These are phyloP conservation scores for Rhypophila decipiens DNA, from an alignment of 495 filamentous ascomycete species.

Conservation along the genomic window DNA sequence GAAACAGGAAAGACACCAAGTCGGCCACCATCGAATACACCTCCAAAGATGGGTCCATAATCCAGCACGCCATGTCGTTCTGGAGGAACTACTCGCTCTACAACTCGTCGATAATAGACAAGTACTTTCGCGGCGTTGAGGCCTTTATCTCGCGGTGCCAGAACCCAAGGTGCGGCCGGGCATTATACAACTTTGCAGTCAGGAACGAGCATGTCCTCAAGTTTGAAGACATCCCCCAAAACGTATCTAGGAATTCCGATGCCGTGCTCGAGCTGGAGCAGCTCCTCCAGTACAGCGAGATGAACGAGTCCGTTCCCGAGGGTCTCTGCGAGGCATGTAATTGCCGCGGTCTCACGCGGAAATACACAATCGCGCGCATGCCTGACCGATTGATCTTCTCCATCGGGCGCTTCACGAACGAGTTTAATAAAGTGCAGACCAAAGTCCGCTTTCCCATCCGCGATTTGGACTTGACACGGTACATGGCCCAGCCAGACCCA, in stretches of 20 bases:
- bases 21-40: slow-evolving; percentile 11
- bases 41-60: slow-evolving; percentile 14
- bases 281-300: slow-evolving; percentile 14
- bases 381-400: slow-evolving; percentile 28
- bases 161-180: slow-evolving; percentile 15
- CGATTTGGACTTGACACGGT: slow-evolving; percentile 30
- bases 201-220: slow-evolving; percentile 18
- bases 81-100: slow-evolving; percentile 21
- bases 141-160: slow-evolving; percentile 21
- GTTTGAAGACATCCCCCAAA: slow-evolving; percentile 2
- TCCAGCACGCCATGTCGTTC: slow-evolving; percentile 18
- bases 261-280: slow-evolving; percentile 13
- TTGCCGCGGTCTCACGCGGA: slow-evolving; percentile 22
- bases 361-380: slow-evolving; percentile 23
- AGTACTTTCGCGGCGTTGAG: slow-evolving; percentile 32
- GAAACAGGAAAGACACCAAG: slow-evolving; percentile 18
- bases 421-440: slow-evolving; percentile 17
- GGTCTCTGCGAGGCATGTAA: slow-evolving; percentile 24
- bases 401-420: slow-evolving; percentile 21
- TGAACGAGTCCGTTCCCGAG: slow-evolving; percentile 9
- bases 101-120: slow-evolving; percentile 26
- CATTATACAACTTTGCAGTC: slow-evolving; percentile 16
- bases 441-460: slow-evolving; percentile 29
- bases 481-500: slow-evolving; percentile 17
- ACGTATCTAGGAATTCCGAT: no score